Evolutionary conservation across 495 filamentous ascomycete genomes (phyloP).

Genomic region (Hypoxylon crocopeplum): DNA sequence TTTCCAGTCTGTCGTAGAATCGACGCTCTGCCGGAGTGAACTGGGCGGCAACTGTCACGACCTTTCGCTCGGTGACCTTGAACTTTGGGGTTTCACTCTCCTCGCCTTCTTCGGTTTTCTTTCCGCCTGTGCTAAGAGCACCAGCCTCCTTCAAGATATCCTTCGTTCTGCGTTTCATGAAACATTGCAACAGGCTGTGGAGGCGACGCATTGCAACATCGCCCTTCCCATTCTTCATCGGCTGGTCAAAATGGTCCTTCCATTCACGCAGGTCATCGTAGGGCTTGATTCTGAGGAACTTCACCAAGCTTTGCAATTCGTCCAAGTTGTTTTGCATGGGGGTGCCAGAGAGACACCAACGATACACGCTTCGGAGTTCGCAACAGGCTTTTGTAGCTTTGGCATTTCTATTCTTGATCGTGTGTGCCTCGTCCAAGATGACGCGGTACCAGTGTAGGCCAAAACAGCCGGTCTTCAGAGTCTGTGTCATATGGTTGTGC

Average conservation of each 20-base stretch:
- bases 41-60: conserved; percentile 78
- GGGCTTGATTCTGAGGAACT: conserved; percentile 90
- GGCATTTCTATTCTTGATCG: conserved; percentile 96
- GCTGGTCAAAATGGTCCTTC: conserved; percentile 85
- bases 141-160: conserved; percentile 88
- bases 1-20: conserved; percentile 85
- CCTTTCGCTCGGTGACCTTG: conserved; percentile 85
- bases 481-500: conserved; percentile 66
- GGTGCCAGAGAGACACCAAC: conserved; percentile 96
- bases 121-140: conserved; percentile 73
- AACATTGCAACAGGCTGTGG: conserved; percentile 81
- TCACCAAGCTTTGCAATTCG: conserved; percentile 90
- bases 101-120: conserved; percentile 55
- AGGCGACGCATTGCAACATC: conserved; percentile 88
- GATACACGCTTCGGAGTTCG: conserved; percentile 78
- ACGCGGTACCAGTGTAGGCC: conserved; percentile 93
- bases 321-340: conserved; percentile 99
- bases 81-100: conserved; percentile 65
- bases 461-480: conserved; percentile 80
- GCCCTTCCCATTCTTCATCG: conserved; percentile 84
- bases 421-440: conserved; percentile 95
- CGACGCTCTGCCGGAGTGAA: conserved; percentile 80
- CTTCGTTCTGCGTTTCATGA: conserved; percentile 97
- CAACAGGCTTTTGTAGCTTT: conserved; percentile 91
- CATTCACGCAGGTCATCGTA: conserved; percentile 82